phyloP scores from a whole-genome alignment of 257 asterid genomes.

The Lantana camara region DNA sequence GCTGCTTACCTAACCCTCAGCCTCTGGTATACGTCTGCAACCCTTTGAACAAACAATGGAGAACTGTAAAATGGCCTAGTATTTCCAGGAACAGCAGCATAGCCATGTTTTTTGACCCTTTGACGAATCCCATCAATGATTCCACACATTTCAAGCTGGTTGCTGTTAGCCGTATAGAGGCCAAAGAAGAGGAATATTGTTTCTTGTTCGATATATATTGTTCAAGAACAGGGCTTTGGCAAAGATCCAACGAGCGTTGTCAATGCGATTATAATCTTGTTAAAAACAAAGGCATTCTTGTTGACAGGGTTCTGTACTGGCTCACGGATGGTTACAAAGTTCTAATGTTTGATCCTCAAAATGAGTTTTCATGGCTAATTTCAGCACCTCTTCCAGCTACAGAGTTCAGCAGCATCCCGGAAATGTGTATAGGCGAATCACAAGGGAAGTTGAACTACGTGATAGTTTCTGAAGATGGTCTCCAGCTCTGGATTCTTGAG shows the following conservation, averaged over 20 bases:
- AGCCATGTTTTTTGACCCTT: conserved; percentile 62
- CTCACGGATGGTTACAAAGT: conserved; percentile 53
- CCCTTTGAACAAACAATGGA: conserved; percentile 63
- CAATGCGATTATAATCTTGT: conserved; percentile 27
- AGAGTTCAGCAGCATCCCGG: conserved; percentile 33
- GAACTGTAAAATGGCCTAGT: conserved; percentile 42
- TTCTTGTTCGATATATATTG: conserved; percentile 52
- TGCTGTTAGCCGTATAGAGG: conserved; percentile 29
- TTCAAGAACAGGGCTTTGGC: conserved; percentile 53
- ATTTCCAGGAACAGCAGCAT: conserved; percentile 27
- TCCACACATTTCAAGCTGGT: conserved; percentile 54
- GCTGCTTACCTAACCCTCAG: conserved; percentile 36
- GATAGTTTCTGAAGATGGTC: conserved; percentile 48
- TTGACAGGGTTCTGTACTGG: conserved; percentile 54
- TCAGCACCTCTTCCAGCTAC: conserved; percentile 46
- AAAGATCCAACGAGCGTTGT: conserved; percentile 40
- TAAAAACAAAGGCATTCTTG: conserved; percentile 49
- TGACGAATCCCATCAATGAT: conserved; percentile 24
- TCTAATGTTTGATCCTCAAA: conserved; percentile 59
- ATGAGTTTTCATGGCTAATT: conserved; percentile 52
- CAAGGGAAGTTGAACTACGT: conserved; percentile 44
- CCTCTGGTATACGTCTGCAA: conserved; percentile 61
- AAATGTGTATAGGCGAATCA: conserved; percentile 71
- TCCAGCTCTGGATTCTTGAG: conserved; percentile 60
- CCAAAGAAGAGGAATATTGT: conserved; percentile 20